phyloP scores from a whole-genome alignment of 305 asterid genomes.

The Solanum hybrid region DNA sequence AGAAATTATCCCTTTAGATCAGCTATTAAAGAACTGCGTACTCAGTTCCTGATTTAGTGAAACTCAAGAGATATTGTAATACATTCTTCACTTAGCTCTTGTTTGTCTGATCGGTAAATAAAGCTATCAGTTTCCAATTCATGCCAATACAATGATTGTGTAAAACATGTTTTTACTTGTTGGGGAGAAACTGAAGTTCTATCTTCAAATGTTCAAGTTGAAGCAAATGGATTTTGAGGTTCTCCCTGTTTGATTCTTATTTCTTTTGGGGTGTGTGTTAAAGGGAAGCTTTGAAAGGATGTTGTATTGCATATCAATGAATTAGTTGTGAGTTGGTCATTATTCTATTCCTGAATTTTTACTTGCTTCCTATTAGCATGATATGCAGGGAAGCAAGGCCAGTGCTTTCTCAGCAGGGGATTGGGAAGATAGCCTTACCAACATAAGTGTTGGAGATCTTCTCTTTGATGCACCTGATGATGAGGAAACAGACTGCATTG shows the following conservation, averaged over 20 bases:
- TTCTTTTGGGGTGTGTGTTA: not conserved
- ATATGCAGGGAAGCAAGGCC: conserved; percentile 24
- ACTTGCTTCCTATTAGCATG: conserved; percentile 21
- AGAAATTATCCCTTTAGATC: not conserved
- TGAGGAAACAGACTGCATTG: conserved; percentile 29
- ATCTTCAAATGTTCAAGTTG: not conserved
- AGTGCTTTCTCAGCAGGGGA: conserved; percentile 48
- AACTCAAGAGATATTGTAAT: not conserved
- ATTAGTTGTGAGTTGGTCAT: not conserved
- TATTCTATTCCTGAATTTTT: not conserved
- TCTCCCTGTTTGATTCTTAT: not conserved
- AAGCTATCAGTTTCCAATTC: not conserved
- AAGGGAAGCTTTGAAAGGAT: not conserved
- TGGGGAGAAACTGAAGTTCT: not conserved
- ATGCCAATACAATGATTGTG: not conserved
- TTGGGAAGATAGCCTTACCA: conserved; percentile 91
- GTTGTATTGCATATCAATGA: not conserved
- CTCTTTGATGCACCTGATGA: conserved; percentile 43
- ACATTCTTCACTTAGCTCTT: not conserved
- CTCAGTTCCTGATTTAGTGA: not conserved
- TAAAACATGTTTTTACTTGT: not conserved
- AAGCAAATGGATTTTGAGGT: not conserved
- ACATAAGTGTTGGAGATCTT: conserved; percentile 73
- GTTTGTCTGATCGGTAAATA: not conserved
- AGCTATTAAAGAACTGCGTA: not conserved